Percentiles rank a stretch among this genome's conserved stretches.
phyloP scores from a whole-genome alignment of 352 stramenopile species.

The Phytophthora sp. region DNA sequence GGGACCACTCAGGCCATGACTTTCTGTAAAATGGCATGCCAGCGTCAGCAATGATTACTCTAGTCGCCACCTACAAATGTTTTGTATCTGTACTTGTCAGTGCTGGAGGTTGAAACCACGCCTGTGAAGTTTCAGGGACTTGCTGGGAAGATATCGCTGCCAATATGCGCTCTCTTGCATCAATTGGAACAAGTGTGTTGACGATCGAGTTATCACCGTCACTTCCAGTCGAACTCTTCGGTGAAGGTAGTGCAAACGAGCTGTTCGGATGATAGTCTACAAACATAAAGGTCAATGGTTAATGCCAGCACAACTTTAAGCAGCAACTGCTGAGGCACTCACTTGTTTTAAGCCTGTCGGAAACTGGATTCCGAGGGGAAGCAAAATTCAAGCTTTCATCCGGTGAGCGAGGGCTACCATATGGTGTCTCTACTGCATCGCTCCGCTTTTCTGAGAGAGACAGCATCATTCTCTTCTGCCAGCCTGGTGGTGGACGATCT shows the following conservation, averaged over 20 bases:
- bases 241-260: slow-evolving; percentile 1
- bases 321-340: slow-evolving; percentile 1
- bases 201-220: slow-evolving; percentile 13
- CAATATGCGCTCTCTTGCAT: slow-evolving; percentile 43
- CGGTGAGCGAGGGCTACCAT: background rate
- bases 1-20: background rate
- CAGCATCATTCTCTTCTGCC: slow-evolving; percentile 44
- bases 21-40: slow-evolving; percentile 10
- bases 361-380: background rate
- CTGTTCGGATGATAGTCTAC: background rate
- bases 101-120: slow-evolving; percentile 4
- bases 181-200: slow-evolving; percentile 20
- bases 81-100: slow-evolving; percentile 9
- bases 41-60: too few relatives aligned
- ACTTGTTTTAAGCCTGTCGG: slow-evolving; percentile 4
- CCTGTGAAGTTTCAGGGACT: background rate
- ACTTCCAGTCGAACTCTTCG: slow-evolving; percentile 18
- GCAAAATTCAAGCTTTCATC: background rate
- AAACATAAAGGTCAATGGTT: background rate
- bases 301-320: background rate
- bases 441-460: slow-evolving; percentile 12
- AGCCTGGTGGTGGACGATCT: slow-evolving; percentile 41
- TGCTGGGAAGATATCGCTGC: slow-evolving; percentile 22
- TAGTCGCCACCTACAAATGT: too few relatives aligned
- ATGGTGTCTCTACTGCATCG: background rate